Base-by-base conservation (phyloP, 2,329 filamentous ascomycete genomes). In the Didymella pomorum region DNA sequence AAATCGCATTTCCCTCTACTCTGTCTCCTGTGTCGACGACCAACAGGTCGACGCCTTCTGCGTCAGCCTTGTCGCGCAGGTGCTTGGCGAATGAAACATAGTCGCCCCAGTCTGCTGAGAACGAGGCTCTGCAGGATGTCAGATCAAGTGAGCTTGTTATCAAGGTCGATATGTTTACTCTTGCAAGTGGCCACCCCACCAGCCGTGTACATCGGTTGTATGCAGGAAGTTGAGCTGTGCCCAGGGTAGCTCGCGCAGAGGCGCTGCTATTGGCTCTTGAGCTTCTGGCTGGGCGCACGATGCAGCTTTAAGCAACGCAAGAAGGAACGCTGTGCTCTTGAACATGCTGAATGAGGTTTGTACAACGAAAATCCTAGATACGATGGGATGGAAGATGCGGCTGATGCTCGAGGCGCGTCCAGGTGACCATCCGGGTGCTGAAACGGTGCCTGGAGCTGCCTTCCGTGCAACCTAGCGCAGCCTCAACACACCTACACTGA, bases 71-170 rank as follows among this genome's bases (percentile, higher is more conserved):
- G 65, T 87, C 84, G 55, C 87, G 89, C 83, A 99, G 87, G 73
- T 94, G 92, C 33, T 89, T 83, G 31, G 93, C 87, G 73, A 99
- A 97, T 7, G 94, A 97, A 69, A 98, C 85, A 78, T 98, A 99
- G 79, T 99, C 95, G 58, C 95, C 95, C 93, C 95, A 98, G 77
- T 99, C 95, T 45, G 92, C 94, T 7, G 92, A 93, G 78, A 96
- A 99, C 60, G 95, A 94, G 2, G 92, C 84, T 79, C 90, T 92
- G 56, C 14, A 26, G 26, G 18, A 41, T 9, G 63, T 69, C 48
- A 66, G 59, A 42, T 42, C 14, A n/a, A 16, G 16, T 26, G 14
- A 16, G 21, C 14, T 1, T 11, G 4, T 9, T 25, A 18, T 14
- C 10, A 21, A 20, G 4, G 31, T 4, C 4, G 21, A 16, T n/a